phyloP scores from a whole-genome alignment of 2,329 filamentous ascomycete species.

The Trichoderma afroharzianum region DNA sequence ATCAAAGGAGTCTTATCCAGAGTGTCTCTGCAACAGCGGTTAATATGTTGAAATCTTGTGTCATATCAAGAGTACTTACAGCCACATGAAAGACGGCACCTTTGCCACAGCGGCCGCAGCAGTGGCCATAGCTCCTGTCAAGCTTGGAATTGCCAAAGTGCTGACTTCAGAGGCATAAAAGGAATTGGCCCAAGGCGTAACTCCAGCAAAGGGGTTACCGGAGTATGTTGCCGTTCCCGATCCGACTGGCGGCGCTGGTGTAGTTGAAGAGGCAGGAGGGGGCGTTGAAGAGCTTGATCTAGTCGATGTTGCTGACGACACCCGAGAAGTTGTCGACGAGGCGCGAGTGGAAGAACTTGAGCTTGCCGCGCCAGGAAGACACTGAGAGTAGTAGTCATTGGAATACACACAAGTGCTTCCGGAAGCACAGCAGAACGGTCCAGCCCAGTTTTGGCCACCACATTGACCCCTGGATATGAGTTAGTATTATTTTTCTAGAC shows the following conservation, averaged over 20 bases:
- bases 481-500: neutral
- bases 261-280: neutral
- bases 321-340: neutral
- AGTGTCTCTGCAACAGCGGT: neutral
- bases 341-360: neutral
- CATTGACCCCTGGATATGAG: neutral
- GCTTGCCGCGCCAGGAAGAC: neutral
- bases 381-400: conserved; percentile 5
- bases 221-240: neutral
- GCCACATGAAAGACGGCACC: neutral
- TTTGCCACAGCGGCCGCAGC: conserved; percentile 2
- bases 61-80: neutral
- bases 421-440: neutral
- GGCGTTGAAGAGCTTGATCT: neutral
- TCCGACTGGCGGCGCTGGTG: neutral
- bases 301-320: neutral
- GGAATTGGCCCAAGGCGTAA: neutral
- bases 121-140: conserved; percentile 3
- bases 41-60: neutral
- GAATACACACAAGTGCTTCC: neutral
- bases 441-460: neutral
- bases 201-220: conserved; percentile 3
- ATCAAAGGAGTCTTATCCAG: neutral
- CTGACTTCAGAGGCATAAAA: neutral
- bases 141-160: neutral